Conservation (phyloP, 2,329 filamentous ascomycete genomes). For the Nothophoma quercina region DNA sequence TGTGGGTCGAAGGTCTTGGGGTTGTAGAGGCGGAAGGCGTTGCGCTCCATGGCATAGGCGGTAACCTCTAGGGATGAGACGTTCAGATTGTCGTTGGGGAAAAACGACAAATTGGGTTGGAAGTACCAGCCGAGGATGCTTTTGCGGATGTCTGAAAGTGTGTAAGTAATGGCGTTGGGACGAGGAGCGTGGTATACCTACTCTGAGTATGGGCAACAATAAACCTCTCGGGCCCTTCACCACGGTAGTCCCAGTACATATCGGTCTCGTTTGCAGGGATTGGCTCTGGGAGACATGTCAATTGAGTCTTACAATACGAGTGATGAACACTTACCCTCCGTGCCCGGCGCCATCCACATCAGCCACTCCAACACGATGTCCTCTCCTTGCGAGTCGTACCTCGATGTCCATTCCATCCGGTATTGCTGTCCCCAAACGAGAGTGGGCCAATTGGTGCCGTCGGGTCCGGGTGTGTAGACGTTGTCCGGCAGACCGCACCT, state of each 20-base stretch:
- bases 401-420: neutral
- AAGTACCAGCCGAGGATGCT: neutral
- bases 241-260: neutral
- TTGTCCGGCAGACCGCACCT: neutral
- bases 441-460: neutral
- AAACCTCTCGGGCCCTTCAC: neutral
- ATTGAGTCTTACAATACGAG: neutral
- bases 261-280: neutral
- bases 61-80: neutral
- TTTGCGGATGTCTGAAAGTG: neutral
- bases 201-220: neutral
- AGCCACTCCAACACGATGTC: slow-evolving; percentile 4
- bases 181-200: neutral
- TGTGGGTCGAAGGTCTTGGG: neutral
- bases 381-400: neutral
- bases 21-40: slow-evolving; percentile 11
- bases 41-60: slow-evolving; percentile 1
- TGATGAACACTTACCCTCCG: neutral
- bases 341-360: slow-evolving; percentile 1
- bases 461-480: neutral
- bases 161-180: neutral
- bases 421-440: neutral
- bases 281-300: neutral
- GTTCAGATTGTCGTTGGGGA: neutral
- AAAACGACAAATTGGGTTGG: neutral